phyloP scores from a whole-genome alignment of 2,329 filamentous ascomycete species.

The Domatiomyces globalis region DNA sequence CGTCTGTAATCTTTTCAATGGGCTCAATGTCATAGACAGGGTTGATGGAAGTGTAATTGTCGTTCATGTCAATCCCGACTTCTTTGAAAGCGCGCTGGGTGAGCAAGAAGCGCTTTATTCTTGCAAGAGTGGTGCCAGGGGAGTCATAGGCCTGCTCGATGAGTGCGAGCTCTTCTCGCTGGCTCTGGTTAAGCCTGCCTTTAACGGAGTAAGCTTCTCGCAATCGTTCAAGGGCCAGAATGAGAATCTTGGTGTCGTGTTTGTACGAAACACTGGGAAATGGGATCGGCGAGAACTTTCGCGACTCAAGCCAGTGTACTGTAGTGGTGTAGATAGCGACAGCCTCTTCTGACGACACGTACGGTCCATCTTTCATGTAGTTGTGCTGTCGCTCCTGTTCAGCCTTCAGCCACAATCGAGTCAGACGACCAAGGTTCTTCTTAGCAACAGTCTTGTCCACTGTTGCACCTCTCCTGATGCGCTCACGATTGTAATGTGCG shows the following conservation, averaged over 20 bases:
- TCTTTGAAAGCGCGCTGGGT: slow-evolving; percentile 98
- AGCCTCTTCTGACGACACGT: slow-evolving; percentile 94
- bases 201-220: slow-evolving; percentile 97
- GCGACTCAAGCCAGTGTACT: slow-evolving; percentile 94
- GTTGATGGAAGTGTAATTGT: slow-evolving; percentile 98
- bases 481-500: slow-evolving; percentile 95
- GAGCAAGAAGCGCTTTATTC: slow-evolving; percentile 93
- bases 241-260: slow-evolving; percentile 97
- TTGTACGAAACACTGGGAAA: slow-evolving; percentile 99
- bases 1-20: slow-evolving; percentile 98
- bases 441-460: slow-evolving; percentile 99
- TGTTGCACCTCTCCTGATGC: slow-evolving; percentile 87
- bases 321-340: slow-evolving; percentile 98
- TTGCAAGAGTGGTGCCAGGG: slow-evolving; percentile 83
- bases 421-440: slow-evolving; percentile 93
- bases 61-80: slow-evolving; percentile 99
- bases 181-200: slow-evolving; percentile 88
- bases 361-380: slow-evolving; percentile 97
- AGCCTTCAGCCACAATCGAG: slow-evolving; percentile 89
- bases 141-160: slow-evolving; percentile 99
- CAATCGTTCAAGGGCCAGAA: slow-evolving; percentile 80
- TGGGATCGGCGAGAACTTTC: slow-evolving; percentile 96
- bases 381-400: slow-evolving; percentile 98
- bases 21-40: slow-evolving; percentile 98
- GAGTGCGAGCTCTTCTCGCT: slow-evolving; percentile 87